Percentiles rank a stretch among this genome's conserved stretches.
phyloP scores from a whole-genome alignment of 352 stramenopile genomes.

The Globisporangium perplexum region DNA sequence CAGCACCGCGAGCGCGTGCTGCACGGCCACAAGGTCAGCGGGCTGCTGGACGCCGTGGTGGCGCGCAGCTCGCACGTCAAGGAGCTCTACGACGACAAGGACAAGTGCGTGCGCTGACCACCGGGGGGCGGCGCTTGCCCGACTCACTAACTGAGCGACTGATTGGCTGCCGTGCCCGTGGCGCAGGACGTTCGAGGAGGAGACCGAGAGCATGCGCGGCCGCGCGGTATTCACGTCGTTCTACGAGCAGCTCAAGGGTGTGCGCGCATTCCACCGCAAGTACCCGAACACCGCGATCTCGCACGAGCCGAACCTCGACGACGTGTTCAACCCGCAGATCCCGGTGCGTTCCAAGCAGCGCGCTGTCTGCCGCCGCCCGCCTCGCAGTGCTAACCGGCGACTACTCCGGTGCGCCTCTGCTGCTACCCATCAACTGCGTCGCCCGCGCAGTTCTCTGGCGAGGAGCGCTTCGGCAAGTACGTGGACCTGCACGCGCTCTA shows the following conservation, averaged over 20 bases:
- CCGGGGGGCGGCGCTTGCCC: not conserved
- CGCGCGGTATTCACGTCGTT: constrained; percentile 84
- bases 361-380: not conserved
- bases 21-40: constrained; percentile 82
- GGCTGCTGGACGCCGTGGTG: constrained; percentile 66
- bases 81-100: constrained; percentile 79
- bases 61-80: constrained; percentile 64
- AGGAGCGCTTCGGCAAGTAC: constrained; percentile 88
- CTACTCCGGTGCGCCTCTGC: too few species aligned
- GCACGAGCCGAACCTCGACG: constrained; percentile 59
- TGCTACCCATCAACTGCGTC: too few species aligned
- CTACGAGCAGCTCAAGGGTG: constrained; percentile 84
- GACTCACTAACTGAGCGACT: not conserved
- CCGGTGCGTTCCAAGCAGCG: constrained; percentile 18
- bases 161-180: not conserved
- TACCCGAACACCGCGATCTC: constrained; percentile 66
- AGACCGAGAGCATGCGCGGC: constrained; percentile 74
- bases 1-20: constrained; percentile 76
- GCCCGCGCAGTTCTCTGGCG: constrained; percentile 65
- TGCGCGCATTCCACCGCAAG: constrained; percentile 81
- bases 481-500: constrained; percentile 88
- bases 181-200: constrained; percentile 62
- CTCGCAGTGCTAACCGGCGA: constrained; percentile 2
- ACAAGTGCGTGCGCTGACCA: constrained; percentile 47
- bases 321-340: constrained; percentile 57